phyloP scores from a whole-genome alignment of 768 basidiomycete genomes.

The Punctularia strigosozonata region DNA sequence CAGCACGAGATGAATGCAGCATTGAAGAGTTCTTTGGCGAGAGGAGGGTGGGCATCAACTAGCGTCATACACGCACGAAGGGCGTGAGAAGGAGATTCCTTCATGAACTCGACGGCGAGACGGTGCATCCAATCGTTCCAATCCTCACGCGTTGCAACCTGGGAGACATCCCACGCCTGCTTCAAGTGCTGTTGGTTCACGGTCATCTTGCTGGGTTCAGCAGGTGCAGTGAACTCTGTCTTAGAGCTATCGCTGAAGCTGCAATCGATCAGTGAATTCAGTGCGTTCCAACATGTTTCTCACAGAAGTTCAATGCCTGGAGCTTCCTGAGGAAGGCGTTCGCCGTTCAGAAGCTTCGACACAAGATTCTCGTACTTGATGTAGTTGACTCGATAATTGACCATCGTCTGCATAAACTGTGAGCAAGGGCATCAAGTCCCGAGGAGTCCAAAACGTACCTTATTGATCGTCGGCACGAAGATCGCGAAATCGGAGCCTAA shows the following conservation, averaged over 20 bases:
- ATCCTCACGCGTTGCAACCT: conserved; percentile 67
- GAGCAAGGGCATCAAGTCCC: not conserved
- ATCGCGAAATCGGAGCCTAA: conserved; percentile 96
- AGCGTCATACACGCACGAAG: conserved; percentile 91
- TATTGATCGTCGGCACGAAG: conserved; percentile 94
- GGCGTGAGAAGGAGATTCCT: conserved; percentile 97
- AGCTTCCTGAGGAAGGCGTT: conserved; percentile 80
- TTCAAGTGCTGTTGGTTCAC: conserved; percentile 98
- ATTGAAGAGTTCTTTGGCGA: conserved; percentile 93
- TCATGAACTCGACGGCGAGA: conserved; percentile 91
- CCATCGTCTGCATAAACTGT: conserved; percentile 41
- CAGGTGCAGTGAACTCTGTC: conserved; percentile 64
- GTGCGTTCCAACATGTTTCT: conserved; percentile 1
- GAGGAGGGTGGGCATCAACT: conserved; percentile 81
- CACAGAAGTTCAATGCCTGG: conserved; percentile 43
- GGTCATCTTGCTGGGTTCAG: conserved; percentile 74
- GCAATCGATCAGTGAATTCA: conserved; percentile 1
- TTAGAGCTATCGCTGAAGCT: conserved; percentile 50
- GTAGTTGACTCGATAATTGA: conserved; percentile 69
- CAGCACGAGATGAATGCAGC: conserved; percentile 98
- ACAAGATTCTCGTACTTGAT: conserved; percentile 82
- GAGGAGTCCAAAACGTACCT: conserved; percentile 29
- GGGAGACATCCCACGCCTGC: conserved; percentile 88
- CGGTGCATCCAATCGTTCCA: conserved; percentile 96
- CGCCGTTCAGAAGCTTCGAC: conserved; percentile 81